phyloP scores from a whole-genome alignment of 2,329 filamentous ascomycete genomes.

The Aspergillus ruber region DNA sequence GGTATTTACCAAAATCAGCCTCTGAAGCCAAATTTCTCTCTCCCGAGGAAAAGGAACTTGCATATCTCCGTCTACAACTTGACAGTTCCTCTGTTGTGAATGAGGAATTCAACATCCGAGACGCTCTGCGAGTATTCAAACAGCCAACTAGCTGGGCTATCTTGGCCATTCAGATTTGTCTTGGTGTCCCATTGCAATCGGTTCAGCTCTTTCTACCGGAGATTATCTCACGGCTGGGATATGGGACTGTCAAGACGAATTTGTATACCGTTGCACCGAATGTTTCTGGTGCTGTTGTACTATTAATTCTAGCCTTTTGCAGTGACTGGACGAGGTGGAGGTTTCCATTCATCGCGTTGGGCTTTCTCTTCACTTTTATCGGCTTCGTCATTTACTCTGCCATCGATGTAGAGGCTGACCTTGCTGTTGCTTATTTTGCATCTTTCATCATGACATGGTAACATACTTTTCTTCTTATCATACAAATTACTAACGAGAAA shows the following conservation, averaged over 20 bases:
- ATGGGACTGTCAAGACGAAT: slow-evolving; percentile 58
- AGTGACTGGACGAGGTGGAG: slow-evolving; percentile 58
- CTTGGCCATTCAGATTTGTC: slow-evolving; percentile 22
- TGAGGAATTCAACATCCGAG: slow-evolving; percentile 24
- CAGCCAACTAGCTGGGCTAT: slow-evolving; percentile 23
- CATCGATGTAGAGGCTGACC: slow-evolving; percentile 53
- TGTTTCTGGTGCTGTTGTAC: slow-evolving; percentile 61
- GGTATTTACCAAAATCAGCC: slow-evolving; percentile 35
- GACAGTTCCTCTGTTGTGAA: slow-evolving; percentile 28
- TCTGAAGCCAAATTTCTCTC: slow-evolving; percentile 36
- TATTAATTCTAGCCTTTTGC: slow-evolving; percentile 63
- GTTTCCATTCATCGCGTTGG: slow-evolving; percentile 61
- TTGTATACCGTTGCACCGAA: slow-evolving; percentile 63
- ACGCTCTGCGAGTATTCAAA: slow-evolving; percentile 23
- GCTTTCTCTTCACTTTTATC: slow-evolving; percentile 63
- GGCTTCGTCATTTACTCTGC: slow-evolving; percentile 68
- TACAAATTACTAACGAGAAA: not conserved
- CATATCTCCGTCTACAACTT: slow-evolving; percentile 28
- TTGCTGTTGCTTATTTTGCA: slow-evolving; percentile 61
- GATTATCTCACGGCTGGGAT: slow-evolving; percentile 32
- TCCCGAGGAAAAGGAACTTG: slow-evolving; percentile 30
- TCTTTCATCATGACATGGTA: slow-evolving; percentile 68
- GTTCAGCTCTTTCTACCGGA: slow-evolving; percentile 26
- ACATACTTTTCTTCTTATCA: not conserved
- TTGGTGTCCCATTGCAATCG: slow-evolving; percentile 22